phyloP scores from a whole-genome alignment of 177 flowering plant genomes.

The Telopea speciosissima region DNA sequence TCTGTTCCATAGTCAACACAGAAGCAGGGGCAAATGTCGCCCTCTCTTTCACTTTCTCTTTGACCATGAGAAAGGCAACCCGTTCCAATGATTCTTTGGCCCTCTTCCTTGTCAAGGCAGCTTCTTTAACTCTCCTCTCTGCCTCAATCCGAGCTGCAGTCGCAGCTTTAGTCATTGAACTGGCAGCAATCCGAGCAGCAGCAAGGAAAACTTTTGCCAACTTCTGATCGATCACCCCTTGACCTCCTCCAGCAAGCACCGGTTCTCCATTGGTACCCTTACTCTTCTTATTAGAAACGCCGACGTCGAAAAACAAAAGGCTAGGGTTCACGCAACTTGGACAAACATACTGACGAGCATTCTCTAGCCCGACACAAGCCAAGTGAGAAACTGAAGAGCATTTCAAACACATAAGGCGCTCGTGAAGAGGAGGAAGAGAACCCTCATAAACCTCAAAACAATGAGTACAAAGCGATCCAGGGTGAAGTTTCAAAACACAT shows the following conservation, averaged over 20 bases:
- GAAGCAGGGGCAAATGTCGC: neutral
- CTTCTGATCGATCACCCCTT: slow-evolving; percentile 27
- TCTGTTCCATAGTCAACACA: slow-evolving; percentile 3
- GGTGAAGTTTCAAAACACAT: slow-evolving; percentile 43
- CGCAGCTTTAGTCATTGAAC: slow-evolving; percentile 44
- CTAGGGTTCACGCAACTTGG: slow-evolving; percentile 35
- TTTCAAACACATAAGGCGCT: slow-evolving; percentile 30
- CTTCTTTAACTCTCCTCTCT: slow-evolving; percentile 47
- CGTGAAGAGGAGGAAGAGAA: slow-evolving; percentile 12
- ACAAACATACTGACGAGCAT: slow-evolving; percentile 24
- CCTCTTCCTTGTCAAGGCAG: slow-evolving; percentile 46
- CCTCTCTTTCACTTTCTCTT: slow-evolving; percentile 6
- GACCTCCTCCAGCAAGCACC: neutral
- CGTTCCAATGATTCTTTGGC: slow-evolving; percentile 54
- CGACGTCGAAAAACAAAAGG: slow-evolving; percentile 15
- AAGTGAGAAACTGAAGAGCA: slow-evolving; percentile 47
- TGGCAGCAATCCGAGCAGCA: slow-evolving; percentile 48
- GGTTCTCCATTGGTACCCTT: neutral
- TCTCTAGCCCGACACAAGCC: slow-evolving; percentile 24
- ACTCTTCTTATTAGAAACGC: neutral
- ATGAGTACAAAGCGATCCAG: slow-evolving; percentile 39
- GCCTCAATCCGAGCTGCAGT: slow-evolving; percentile 37
- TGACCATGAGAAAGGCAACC: slow-evolving; percentile 9
- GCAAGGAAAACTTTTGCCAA: slow-evolving; percentile 36
- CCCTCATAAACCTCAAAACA: slow-evolving; percentile 42